A percentile compares a stretch with the other conserved stretches of the same genome.
These are phyloP conservation scores for Lathyrus aphaca DNA, from an alignment of 306 rosid genomes.

Conservation along the genomic window DNA sequence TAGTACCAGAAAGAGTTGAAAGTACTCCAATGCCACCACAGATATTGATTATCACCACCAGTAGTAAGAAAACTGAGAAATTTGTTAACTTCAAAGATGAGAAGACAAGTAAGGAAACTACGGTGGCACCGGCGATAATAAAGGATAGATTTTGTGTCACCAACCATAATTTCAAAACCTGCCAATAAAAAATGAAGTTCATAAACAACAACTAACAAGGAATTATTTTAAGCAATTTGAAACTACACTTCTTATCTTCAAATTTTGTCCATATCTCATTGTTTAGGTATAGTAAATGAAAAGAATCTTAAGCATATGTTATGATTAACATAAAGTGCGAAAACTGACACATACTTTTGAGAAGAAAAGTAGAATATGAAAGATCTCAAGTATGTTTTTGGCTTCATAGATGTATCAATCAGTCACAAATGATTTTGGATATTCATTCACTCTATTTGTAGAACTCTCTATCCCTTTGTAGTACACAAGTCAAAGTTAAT, in stretches of 20 bases:
- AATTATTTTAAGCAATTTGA: background rate
- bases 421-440: background rate
- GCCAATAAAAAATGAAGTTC: constrained; percentile 41
- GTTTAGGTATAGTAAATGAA: background rate
- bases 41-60: constrained; percentile 62
- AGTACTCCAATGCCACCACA: constrained; percentile 81
- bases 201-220: background rate
- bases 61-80: constrained; percentile 55
- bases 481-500: background rate
- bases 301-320: background rate
- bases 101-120: constrained; percentile 52
- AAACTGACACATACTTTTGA: background rate
- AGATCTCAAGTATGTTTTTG: background rate
- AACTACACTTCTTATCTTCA: background rate
- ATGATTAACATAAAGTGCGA: background rate
- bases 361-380: too few species aligned
- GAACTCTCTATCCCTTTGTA: background rate
- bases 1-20: constrained; percentile 86
- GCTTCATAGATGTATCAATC: background rate
- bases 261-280: constrained; percentile 3
- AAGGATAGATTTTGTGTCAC: constrained; percentile 71
- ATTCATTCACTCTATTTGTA: background rate
- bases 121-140: constrained; percentile 73
- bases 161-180: constrained; percentile 89
- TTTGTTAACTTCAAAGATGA: constrained; percentile 61